Evolutionary conservation across 2,329 filamentous ascomycete species (phyloP), one percentile per base, ranked within the genome.

Genomic region (Atkinsonella texensis): DNA sequence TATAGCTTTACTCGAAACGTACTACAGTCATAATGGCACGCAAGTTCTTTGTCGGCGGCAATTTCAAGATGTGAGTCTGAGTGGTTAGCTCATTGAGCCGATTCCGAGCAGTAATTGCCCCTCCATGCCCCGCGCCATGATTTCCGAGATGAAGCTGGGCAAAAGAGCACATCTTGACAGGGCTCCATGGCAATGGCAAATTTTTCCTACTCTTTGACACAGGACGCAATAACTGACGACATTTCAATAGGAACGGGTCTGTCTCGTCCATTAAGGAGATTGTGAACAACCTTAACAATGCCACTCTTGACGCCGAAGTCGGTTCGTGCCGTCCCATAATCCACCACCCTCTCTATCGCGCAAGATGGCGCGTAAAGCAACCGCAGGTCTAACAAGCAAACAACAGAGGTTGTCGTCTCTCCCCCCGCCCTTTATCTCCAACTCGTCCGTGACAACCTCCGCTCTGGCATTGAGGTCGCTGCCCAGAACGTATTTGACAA

Each of bases 401-500:
- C 12, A 23, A 11, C 71, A 88, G 91, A 98, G 84, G 88, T 95
- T 65, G 93, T 97, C 70, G 83, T 98, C 70, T 83, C 93, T 57
- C 93, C 93, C 57, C 89, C 93, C 46, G 73, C 88, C 53, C 79
- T 97, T 67, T 97, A 95, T 79, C 88, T 98, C 62, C 80, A 88
- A 65, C 82, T 90, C 58, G 83, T 89, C 65, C 88, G 88, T 63
- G 84, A 93, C 68, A 77, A 83, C 65, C 80, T 91, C 63, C 81
- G 84, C 68, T 66, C 79, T 62, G 82, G 83, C 58, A 77, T 98
- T 67, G 85, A 87, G 65, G 87, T 98, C 57, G 87, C 91, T 53
- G 85, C 93, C 53, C 93, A 98, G 76, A 98, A 98, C 74, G 89
- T 97, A 71, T 97, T 82, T 73, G 87, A 97, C 79, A 91, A 91